Percentiles rank a stretch among this genome's conserved stretches.
Conservation (phyloP, 1,139 yeast species). For the Geotrichum carabidarum region DNA sequence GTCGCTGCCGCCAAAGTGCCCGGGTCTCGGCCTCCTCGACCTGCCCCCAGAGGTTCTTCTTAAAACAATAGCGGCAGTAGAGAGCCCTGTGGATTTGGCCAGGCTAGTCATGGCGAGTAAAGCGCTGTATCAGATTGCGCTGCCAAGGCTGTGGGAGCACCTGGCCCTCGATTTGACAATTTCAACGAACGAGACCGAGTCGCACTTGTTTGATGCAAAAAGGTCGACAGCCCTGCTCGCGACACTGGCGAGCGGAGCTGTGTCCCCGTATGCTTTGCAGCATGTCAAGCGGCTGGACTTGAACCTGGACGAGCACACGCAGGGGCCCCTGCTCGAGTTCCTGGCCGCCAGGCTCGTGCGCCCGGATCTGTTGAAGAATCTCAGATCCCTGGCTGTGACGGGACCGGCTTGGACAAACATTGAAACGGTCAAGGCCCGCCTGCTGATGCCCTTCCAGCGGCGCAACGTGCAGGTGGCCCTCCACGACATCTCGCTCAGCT, state of each 20-base stretch:
- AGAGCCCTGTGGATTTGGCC: neutral
- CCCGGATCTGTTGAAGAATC: conserved; percentile 1
- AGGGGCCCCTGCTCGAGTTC: neutral
- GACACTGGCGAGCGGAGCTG: neutral
- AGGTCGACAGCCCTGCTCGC: neutral
- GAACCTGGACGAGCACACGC: neutral
- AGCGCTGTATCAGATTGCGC: conserved; percentile 5
- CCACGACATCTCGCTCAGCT: conserved; percentile 8
- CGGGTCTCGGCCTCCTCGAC: neutral
- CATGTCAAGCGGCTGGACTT: conserved; percentile 1
- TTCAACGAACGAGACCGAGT: neutral
- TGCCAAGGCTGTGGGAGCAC: conserved; percentile 6
- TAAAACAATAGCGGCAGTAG: neutral
- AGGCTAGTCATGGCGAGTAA: conserved; percentile 2
- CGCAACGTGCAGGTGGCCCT: neutral
- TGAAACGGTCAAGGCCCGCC: neutral
- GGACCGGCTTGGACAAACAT: neutral
- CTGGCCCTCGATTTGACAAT: conserved; percentile 5
- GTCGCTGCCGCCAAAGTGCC: too few species aligned
- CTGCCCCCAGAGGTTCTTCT: conserved; percentile 12
- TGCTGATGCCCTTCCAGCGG: neutral
- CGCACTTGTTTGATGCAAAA: neutral
- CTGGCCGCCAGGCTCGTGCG: neutral
- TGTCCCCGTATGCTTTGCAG: neutral
- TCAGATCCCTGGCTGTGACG: conserved; percentile 2